Evolutionary conservation across 2,329 filamentous ascomycete species (phyloP).

Genomic region (Delphinella strobiligena): DNA sequence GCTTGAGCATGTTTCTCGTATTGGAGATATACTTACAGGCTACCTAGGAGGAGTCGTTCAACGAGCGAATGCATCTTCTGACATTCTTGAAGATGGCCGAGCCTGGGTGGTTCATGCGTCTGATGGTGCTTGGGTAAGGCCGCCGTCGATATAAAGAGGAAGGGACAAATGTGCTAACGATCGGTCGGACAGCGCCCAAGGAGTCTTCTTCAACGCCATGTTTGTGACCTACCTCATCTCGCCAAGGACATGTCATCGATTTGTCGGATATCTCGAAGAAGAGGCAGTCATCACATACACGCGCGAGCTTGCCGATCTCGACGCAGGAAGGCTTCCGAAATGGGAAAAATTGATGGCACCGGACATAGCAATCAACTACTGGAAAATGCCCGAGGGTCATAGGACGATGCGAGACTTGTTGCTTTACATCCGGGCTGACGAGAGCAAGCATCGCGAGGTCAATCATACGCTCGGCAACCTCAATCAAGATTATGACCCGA

Average conservation of each 20-base stretch:
- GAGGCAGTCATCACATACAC: constrained; percentile 96
- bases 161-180: no score
- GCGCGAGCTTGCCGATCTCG: constrained; percentile 74
- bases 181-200: constrained; percentile 51
- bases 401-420: constrained; percentile 77
- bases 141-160: no score
- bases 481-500: constrained; percentile 74
- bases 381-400: constrained; percentile 79
- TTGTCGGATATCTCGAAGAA: constrained; percentile 94
- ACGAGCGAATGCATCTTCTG: constrained; percentile 49
- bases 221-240: constrained; percentile 82
- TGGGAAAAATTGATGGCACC: constrained; percentile 73
- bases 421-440: constrained; percentile 77
- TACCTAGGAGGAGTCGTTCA: constrained; percentile 26
- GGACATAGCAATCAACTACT: constrained; percentile 83
- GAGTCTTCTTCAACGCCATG: constrained; percentile 91
- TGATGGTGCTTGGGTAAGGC: constrained; percentile 68
- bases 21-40: no score
- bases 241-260: constrained; percentile 81
- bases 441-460: constrained; percentile 71
- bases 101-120: constrained; percentile 73
- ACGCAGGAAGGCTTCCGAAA: constrained; percentile 67
- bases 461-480: constrained; percentile 92
- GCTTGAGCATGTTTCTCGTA: no score
- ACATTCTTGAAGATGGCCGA: constrained; percentile 88